phyloP scores from a whole-genome alignment of 2,329 filamentous ascomycete species.

The Mariannaea elegans region DNA sequence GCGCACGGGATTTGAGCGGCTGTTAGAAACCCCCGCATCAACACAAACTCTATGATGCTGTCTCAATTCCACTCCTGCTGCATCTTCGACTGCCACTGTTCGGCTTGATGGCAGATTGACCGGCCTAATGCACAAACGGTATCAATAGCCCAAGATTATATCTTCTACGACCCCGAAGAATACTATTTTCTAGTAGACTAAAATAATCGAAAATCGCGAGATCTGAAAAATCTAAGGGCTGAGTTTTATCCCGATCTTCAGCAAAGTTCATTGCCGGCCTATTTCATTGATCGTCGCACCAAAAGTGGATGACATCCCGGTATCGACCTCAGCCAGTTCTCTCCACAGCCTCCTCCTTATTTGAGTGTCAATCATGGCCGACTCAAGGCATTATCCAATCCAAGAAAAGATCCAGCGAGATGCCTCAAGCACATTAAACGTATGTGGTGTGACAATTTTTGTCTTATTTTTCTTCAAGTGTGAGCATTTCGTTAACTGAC shows the following conservation, averaged over 20 bases:
- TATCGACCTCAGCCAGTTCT: not conserved
- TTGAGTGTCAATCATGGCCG: constrained; percentile 1
- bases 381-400: constrained; percentile 6
- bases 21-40: not conserved
- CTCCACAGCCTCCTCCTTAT: not conserved
- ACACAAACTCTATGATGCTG: not conserved
- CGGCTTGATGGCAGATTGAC: not conserved
- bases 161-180: constrained; percentile 6
- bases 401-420: constrained; percentile 24
- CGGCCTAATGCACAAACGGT: too few species aligned
- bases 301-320: too few species aligned
- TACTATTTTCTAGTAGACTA: not conserved
- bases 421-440: constrained; percentile 23
- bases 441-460: too few species aligned
- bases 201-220: too few species aligned
- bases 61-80: constrained; percentile 18
- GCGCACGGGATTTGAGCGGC: not conserved
- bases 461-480: not conserved
- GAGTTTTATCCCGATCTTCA: too few species aligned
- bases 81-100: constrained; percentile 1
- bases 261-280: too few species aligned
- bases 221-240: too few species aligned
- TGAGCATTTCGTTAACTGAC: not conserved
- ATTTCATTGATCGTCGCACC: too few species aligned
- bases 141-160: too few species aligned